phyloP scores from a whole-genome alignment of 495 filamentous ascomycete species.

The Platismatia glauca region DNA sequence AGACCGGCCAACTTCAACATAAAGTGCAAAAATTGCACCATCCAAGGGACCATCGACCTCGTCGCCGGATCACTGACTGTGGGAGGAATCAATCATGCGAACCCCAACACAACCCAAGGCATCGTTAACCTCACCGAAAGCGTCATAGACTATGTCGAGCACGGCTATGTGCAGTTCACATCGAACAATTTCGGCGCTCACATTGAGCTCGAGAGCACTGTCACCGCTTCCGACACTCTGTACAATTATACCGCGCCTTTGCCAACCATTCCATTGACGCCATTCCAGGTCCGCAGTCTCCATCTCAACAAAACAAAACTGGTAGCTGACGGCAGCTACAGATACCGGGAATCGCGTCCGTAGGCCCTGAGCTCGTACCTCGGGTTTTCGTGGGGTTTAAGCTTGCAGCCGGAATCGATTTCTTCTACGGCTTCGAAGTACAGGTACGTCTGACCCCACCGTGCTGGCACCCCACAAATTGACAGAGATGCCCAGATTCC shows the following conservation, averaged over 20 bases:
- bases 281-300: slow-evolving; percentile 22
- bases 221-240: slow-evolving; percentile 16
- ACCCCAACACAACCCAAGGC: background rate
- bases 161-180: slow-evolving; percentile 25
- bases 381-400: slow-evolving; percentile 17
- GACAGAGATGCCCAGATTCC: slow-evolving; percentile 26
- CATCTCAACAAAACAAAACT: too few species aligned
- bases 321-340: slow-evolving; percentile 3
- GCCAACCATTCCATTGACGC: slow-evolving; percentile 25
- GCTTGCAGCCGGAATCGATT: slow-evolving; percentile 21
- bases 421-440: slow-evolving; percentile 30
- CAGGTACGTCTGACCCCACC: slow-evolving; percentile 14
- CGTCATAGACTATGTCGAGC: slow-evolving; percentile 20
- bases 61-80: slow-evolving; percentile 22
- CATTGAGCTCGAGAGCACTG: slow-evolving; percentile 26
- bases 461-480: background rate
- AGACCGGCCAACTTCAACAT: slow-evolving; percentile 20
- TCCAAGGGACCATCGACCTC: slow-evolving; percentile 26
- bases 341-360: slow-evolving; percentile 28
- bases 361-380: slow-evolving; percentile 26
- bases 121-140: slow-evolving; percentile 12
- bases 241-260: slow-evolving; percentile 18
- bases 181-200: slow-evolving; percentile 25
- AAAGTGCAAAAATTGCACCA: slow-evolving; percentile 29
- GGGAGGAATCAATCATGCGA: slow-evolving; percentile 1